Percentiles rank a stretch among this genome's conserved stretches.
Evolutionary conservation across 192 early-diverging fungal species (phyloP).

Genomic region (Thamnidium elegans): DNA sequence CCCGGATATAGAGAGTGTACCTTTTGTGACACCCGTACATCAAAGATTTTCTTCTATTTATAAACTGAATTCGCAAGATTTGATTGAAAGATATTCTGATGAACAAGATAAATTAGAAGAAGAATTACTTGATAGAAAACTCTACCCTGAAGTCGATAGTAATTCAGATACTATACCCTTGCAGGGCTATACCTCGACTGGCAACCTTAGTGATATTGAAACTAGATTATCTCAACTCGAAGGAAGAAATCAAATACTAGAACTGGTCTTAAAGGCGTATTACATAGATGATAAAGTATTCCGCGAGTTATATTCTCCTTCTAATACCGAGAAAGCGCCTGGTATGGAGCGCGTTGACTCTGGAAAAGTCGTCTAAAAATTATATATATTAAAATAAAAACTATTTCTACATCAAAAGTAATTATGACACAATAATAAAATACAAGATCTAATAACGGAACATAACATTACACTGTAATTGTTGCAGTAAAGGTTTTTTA

Average conservation of each 20-base stretch:
- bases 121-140: not conserved
- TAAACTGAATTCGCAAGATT: not conserved
- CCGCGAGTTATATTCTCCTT: not conserved
- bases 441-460: too few species aligned
- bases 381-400: too few species aligned
- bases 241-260: slow-evolving; percentile 7
- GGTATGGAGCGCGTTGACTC: too few species aligned
- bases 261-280: slow-evolving; percentile 3
- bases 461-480: too few species aligned
- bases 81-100: too few species aligned
- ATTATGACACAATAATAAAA: too few species aligned
- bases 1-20: not conserved
- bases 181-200: too few species aligned
- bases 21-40: slow-evolving; percentile 5
- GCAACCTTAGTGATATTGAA: not conserved
- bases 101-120: too few species aligned
- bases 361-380: too few species aligned
- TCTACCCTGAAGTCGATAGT: not conserved
- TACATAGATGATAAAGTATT: slow-evolving; percentile 10
- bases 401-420: too few species aligned
- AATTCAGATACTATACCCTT: not conserved
- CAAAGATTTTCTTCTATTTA: not conserved
- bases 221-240: not conserved
- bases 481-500: too few species aligned
- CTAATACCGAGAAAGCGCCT: too few species aligned